A percentile compares a stretch with the other conserved stretches of the same genome.
Conservation (phyloP, 2,329 filamentous ascomycete species). For the Penicillium sp. region DNA sequence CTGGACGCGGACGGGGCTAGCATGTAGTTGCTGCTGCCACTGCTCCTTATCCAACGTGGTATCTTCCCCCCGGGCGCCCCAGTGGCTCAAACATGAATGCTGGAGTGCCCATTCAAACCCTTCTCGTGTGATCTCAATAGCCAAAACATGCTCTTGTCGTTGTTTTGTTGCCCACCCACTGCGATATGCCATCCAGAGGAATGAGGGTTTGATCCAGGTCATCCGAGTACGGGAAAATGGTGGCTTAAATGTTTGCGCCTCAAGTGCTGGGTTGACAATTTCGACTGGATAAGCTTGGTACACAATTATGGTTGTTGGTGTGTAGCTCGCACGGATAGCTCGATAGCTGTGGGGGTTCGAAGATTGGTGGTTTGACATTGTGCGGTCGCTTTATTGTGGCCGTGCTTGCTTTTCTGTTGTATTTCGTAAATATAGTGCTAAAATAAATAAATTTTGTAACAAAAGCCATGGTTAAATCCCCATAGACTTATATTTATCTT, state of each 20-base stretch:
- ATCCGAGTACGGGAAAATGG: slow-evolving; percentile 60
- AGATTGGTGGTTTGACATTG: background rate
- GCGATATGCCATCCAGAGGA: slow-evolving; percentile 68
- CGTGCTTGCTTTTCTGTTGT: too few species aligned
- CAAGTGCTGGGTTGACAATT: slow-evolving; percentile 60
- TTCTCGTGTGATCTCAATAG: slow-evolving; percentile 58
- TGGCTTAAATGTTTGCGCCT: slow-evolving; percentile 55
- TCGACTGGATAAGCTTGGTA: slow-evolving; percentile 64
- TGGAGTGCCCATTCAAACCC: slow-evolving; percentile 56
- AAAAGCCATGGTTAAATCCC: too few species aligned
- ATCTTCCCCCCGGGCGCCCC: background rate
- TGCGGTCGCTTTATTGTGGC: background rate
- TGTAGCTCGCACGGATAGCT: slow-evolving; percentile 59
- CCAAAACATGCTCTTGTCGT: slow-evolving; percentile 61
- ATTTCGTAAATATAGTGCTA: too few species aligned
- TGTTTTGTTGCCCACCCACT: slow-evolving; percentile 62
- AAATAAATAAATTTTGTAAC: too few species aligned
- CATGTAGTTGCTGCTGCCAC: slow-evolving; percentile 23
- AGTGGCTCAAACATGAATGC: slow-evolving; percentile 37
- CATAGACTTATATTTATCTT: background rate
- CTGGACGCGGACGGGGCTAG: slow-evolving; percentile 57
- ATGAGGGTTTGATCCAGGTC: slow-evolving; percentile 70
- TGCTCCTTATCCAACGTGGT: slow-evolving; percentile 14
- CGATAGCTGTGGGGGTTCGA: slow-evolving; percentile 36
- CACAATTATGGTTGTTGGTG: slow-evolving; percentile 59